These are phyloP conservation scores for Pascua guehoae DNA, from an alignment of 1,284 basidiomycete genomes.

Conservation along the genomic window DNA sequence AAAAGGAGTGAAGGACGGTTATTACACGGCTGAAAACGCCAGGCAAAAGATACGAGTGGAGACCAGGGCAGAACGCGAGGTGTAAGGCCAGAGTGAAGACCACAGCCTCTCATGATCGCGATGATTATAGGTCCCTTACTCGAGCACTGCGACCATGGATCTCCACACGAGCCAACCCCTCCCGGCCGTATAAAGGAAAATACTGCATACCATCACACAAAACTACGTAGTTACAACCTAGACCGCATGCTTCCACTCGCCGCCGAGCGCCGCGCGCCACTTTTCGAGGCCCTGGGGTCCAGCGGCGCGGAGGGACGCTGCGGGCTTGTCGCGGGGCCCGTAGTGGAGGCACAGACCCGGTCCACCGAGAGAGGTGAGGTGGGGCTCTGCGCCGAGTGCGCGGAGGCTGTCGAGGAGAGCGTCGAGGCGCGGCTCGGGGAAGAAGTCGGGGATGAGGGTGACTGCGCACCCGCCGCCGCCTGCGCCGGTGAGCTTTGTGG, in stretches of 20 bases:
- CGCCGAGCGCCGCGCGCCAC: conserved; percentile 10
- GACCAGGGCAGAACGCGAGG: too few relatives aligned
- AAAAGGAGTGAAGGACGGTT: too few relatives aligned
- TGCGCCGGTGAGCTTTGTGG: conserved; percentile 96
- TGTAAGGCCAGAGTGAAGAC: too few relatives aligned
- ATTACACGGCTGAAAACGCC: too few relatives aligned
- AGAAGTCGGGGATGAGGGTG: conserved; percentile 86
- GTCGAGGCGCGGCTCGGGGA: conserved; percentile 59
- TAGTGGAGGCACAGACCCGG: conserved; percentile 74
- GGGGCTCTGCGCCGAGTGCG: conserved; percentile 71
- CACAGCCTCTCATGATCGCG: too few relatives aligned
- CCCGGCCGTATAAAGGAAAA: too few relatives aligned
- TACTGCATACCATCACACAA: too few relatives aligned
- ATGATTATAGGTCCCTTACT: too few relatives aligned
- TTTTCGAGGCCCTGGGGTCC: conserved; percentile 5
- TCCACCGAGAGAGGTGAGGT: conserved; percentile 89
- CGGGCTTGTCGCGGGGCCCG: neutral
- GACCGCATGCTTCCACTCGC: conserved; percentile 11
- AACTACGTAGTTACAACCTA: too few relatives aligned
- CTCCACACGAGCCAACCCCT: too few relatives aligned
- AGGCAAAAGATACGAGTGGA: too few relatives aligned
- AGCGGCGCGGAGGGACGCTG: conserved; percentile 7
- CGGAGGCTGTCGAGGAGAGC: conserved; percentile 61
- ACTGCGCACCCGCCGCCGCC: conserved; percentile 99
- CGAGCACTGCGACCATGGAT: too few relatives aligned